A percentile compares a stretch with the other conserved stretches of the same genome.
phyloP scores from a whole-genome alignment of 2,329 filamentous ascomycete species.

The Venturia aucupariae region DNA sequence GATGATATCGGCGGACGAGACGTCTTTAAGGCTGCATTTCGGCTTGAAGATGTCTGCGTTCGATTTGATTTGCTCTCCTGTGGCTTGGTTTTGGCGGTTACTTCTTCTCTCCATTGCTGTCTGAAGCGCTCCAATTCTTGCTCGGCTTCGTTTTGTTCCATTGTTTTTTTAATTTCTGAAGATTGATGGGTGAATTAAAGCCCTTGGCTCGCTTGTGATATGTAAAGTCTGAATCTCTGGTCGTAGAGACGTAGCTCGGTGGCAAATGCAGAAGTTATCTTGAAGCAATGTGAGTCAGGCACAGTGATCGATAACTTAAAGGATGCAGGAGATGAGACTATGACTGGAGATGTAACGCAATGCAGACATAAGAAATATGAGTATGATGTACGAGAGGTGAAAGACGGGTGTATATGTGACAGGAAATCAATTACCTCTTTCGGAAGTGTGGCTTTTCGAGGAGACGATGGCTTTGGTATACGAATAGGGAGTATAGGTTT shows the following conservation, averaged over 20 bases:
- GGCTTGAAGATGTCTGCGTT: neutral
- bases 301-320: neutral
- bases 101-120: constrained; percentile 76
- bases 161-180: too few species aligned
- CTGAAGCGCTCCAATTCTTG: constrained; percentile 80
- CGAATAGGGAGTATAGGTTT: too few species aligned
- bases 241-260: neutral
- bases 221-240: neutral
- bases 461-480: too few species aligned
- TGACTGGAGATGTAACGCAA: neutral
- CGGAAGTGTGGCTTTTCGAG: neutral
- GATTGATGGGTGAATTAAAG: too few species aligned
- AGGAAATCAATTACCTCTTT: neutral
- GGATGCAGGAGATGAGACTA: neutral
- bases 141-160: constrained; percentile 25
- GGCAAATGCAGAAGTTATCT: neutral
- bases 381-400: neutral
- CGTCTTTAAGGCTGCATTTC: neutral
- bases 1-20: neutral
- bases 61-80: constrained; percentile 2
- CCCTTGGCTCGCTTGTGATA: neutral
- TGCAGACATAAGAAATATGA: neutral
- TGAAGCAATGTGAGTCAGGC: neutral
- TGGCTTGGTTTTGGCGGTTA: constrained; percentile 40
- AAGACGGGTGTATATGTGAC: neutral